phyloP scores from a whole-genome alignment of 306 rosid genomes.

The Herpetospermum pedunculosum region DNA sequence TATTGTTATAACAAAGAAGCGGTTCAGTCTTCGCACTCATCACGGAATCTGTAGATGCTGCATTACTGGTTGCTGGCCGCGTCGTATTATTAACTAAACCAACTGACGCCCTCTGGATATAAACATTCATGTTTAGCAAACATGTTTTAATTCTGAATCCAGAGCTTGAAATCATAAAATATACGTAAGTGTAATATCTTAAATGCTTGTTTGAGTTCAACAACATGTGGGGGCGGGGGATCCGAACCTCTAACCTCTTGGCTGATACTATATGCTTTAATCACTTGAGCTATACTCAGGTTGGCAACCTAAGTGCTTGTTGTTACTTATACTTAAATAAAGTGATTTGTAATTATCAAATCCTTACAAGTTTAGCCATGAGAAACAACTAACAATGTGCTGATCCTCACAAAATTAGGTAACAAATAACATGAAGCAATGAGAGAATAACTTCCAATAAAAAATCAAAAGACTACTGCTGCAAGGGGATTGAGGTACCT shows the following conservation, averaged over 20 bases:
- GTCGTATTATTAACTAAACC: conserved; percentile 31
- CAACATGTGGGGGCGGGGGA: too few species aligned
- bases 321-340: background rate
- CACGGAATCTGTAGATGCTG: conserved; percentile 74
- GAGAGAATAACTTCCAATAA: background rate
- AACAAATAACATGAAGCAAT: background rate
- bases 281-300: too few species aligned
- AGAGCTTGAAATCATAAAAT: background rate
- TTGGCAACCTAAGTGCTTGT: too few species aligned
- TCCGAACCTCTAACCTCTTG: too few species aligned
- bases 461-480: background rate
- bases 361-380: background rate
- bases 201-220: too few species aligned
- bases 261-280: too few species aligned
- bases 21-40: conserved; percentile 80
- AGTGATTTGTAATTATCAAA: background rate
- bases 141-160: background rate
- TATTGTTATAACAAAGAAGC: conserved; percentile 31
- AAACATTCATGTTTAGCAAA: background rate
- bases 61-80: conserved; percentile 63
- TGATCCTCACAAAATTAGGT: background rate
- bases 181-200: background rate
- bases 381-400: background rate
- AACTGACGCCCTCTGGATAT: conserved; percentile 36
- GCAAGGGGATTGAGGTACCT: conserved; percentile 36